Percentiles rank a stretch among this genome's conserved stretches.
Conservation (phyloP, 2,329 filamentous ascomycete species). For the Calcarisporium arbuscula region DNA sequence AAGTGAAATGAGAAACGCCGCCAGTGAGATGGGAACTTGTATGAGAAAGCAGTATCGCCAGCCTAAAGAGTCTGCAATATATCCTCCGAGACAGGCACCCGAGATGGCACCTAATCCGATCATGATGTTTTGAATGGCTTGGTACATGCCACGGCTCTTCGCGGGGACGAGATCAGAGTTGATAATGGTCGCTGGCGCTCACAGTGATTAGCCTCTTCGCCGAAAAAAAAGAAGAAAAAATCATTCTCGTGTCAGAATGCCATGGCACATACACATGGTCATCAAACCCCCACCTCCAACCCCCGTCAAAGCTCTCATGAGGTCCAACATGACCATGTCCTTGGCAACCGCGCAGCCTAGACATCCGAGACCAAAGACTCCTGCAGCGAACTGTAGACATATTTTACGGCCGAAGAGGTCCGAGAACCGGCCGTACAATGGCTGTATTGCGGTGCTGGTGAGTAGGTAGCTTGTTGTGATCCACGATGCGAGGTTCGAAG, state of each 20-base stretch:
- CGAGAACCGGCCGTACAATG: conserved; percentile 63
- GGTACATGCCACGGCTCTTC: conserved; percentile 48
- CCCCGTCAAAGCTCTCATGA: conserved; percentile 61
- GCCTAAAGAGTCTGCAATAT: conserved; percentile 57
- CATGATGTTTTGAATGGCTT: conserved; percentile 55
- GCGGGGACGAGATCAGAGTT: conserved; percentile 61
- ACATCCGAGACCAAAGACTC: conserved; percentile 57
- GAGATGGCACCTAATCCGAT: conserved; percentile 57
- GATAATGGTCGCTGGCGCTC: conserved; percentile 37
- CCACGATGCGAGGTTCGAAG: conserved; percentile 69
- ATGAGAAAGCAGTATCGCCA: conserved; percentile 63
- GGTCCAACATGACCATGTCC: conserved; percentile 53
- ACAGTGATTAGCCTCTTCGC: background rate
- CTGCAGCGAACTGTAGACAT: conserved; percentile 58
- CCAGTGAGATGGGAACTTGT: conserved; percentile 52
- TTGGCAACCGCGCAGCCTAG: conserved; percentile 57
- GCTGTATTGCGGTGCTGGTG: conserved; percentile 66
- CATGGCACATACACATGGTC: conserved; percentile 52
- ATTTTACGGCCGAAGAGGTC: conserved; percentile 61
- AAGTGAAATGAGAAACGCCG: conserved; percentile 50
- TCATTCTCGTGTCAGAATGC: background rate
- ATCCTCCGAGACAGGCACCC: conserved; percentile 58
- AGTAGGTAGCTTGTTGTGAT: conserved; percentile 67
- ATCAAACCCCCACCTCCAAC: conserved; percentile 63
- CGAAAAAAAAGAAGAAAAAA: too few species aligned